Conservation (phyloP, 1,284 basidiomycete species). For the Sanghuangporus baumii region DNA sequence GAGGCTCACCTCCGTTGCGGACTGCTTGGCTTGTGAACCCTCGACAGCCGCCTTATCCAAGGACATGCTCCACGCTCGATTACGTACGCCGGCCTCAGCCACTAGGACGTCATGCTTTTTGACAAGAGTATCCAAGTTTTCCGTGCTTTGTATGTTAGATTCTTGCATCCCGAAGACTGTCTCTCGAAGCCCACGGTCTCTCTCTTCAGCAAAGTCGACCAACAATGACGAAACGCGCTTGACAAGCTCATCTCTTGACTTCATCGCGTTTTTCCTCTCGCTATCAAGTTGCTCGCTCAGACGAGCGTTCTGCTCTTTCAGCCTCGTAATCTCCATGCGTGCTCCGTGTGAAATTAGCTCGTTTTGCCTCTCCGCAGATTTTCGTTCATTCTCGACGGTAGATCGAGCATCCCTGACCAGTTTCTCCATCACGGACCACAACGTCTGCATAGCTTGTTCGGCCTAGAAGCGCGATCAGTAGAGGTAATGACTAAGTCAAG, state of each 20-base stretch:
- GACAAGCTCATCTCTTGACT: conserved; percentile 66
- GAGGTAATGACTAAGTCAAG: not conserved
- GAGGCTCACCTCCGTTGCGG: conserved; percentile 49
- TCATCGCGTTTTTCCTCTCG: conserved; percentile 61
- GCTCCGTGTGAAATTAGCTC: conserved; percentile 45
- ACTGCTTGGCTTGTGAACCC: conserved; percentile 50
- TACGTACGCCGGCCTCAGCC: conserved; percentile 35
- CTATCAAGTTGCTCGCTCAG: conserved; percentile 58
- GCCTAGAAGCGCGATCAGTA: conserved; percentile 29
- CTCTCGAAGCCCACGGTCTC: conserved; percentile 63
- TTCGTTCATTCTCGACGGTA: conserved; percentile 52
- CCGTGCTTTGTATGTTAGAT: conserved; percentile 52
- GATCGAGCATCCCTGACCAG: conserved; percentile 54
- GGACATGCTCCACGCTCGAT: conserved; percentile 34
- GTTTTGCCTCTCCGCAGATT: conserved; percentile 46
- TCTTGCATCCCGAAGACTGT: conserved; percentile 50
- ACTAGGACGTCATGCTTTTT: conserved; percentile 44
- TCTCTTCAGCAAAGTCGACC: conserved; percentile 61
- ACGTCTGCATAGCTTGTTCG: conserved; percentile 46
- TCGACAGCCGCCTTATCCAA: conserved; percentile 48
- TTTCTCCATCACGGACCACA: conserved; percentile 52
- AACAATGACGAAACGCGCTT: conserved; percentile 68
- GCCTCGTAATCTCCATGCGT: conserved; percentile 54
- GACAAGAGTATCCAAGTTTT: conserved; percentile 41
- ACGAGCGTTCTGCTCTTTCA: conserved; percentile 70